A percentile compares a stretch with the other conserved stretches of the same genome.
These are phyloP conservation scores for Cotoneaster glaucophyllus DNA, from an alignment of 306 rosid genomes.

Conservation along the genomic window DNA sequence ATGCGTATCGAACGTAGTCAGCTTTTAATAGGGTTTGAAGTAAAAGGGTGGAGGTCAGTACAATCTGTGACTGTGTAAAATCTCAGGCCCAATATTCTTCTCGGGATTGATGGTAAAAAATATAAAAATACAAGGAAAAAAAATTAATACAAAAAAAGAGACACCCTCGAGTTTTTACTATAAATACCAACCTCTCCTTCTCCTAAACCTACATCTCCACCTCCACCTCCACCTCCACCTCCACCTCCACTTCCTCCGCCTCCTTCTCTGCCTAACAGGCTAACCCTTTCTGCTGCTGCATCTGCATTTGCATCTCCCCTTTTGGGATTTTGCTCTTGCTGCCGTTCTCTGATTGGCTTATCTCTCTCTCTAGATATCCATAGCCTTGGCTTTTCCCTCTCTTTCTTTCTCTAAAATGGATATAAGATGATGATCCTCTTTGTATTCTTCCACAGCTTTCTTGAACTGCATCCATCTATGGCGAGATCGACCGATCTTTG, in stretches of 20 bases:
- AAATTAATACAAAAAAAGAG: not conserved
- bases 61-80: slow-evolving; percentile 26
- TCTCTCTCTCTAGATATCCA: not conserved
- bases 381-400: not conserved
- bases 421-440: slow-evolving; percentile 37
- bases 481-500: slow-evolving; percentile 19
- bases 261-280: not conserved
- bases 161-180: slow-evolving; percentile 41
- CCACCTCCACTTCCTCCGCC: not conserved
- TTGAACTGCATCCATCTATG: slow-evolving; percentile 81
- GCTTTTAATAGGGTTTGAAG: slow-evolving; percentile 43
- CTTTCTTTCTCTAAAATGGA: not conserved
- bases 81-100: slow-evolving; percentile 91
- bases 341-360: slow-evolving; percentile 13
- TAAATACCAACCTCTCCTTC: slow-evolving; percentile 40
- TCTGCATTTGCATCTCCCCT: not conserved
- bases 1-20: slow-evolving; percentile 42
- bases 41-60: slow-evolving; percentile 12
- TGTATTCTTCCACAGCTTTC: slow-evolving; percentile 99
- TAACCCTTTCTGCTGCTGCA: not conserved
- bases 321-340: not conserved
- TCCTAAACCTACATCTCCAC: slow-evolving; percentile 43
- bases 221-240: not conserved
- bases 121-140: not conserved
- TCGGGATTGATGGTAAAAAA: slow-evolving; percentile 69